Conservation (phyloP, 768 basidiomycete species). For the Lentinula guzmanii region DNA sequence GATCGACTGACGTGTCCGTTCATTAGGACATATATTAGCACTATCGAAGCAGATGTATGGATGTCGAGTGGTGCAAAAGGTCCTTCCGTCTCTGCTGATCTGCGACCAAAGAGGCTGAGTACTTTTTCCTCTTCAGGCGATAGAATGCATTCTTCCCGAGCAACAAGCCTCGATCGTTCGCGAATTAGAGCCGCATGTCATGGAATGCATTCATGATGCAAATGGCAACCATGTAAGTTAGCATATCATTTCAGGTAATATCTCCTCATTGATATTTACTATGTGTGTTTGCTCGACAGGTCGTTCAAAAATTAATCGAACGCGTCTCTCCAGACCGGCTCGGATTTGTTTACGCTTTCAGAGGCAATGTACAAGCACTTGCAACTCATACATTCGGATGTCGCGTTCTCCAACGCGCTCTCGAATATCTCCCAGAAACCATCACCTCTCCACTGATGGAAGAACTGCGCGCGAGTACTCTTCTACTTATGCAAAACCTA, state of each 20-base stretch:
- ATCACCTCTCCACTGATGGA: conserved; percentile 70
- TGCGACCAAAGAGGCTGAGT: not conserved
- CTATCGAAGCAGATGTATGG: conserved; percentile 93
- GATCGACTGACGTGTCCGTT: not conserved
- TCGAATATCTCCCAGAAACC: conserved; percentile 74
- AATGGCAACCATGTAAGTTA: conserved; percentile 87
- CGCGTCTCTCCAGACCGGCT: conserved; percentile 72
- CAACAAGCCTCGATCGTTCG: conserved; percentile 72
- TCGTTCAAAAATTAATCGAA: conserved; percentile 86
- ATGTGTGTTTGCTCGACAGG: conserved; percentile 30
- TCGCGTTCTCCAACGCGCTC: conserved; percentile 88
- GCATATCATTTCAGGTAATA: conserved; percentile 3
- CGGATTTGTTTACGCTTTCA: conserved; percentile 68
- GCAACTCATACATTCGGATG: conserved; percentile 91
- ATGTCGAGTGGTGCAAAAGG: conserved; percentile 94
- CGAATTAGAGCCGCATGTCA: conserved; percentile 74
- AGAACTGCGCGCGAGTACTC: conserved; percentile 69
- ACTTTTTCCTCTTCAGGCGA: conserved; percentile 45
- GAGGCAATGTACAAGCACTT: conserved; percentile 72
- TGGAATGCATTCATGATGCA: conserved; percentile 83
- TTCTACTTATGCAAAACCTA: conserved; percentile 80
- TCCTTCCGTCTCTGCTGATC: conserved; percentile 17
- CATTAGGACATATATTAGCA: conserved; percentile 45
- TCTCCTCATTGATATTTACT: not conserved
- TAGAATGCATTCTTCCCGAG: conserved; percentile 75